Evolutionary conservation across 2,329 filamentous ascomycete species (phyloP).

Genomic region (Aspergillus piperis): DNA sequence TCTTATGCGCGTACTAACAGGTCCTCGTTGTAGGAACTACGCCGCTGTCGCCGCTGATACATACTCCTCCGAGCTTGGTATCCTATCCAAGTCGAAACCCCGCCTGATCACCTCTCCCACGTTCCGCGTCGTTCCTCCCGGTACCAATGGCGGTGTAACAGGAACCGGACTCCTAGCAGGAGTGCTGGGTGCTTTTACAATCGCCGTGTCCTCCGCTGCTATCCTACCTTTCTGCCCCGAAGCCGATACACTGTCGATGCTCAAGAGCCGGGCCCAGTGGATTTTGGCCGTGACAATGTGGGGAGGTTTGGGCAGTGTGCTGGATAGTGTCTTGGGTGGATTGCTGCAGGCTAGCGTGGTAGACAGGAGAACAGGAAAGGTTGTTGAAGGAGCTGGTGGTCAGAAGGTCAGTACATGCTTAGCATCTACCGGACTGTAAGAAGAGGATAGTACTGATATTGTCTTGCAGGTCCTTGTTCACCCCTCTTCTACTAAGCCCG

Average conservation of each 20-base stretch:
- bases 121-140: constrained; percentile 77
- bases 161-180: constrained; percentile 72
- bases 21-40: constrained; percentile 62
- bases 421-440: neutral
- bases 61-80: constrained; percentile 92
- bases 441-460: neutral
- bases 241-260: constrained; percentile 13
- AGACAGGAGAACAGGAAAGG: constrained; percentile 79
- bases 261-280: constrained; percentile 55
- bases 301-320: constrained; percentile 75
- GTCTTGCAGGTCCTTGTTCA: constrained; percentile 38
- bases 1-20: neutral
- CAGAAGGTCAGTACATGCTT: constrained; percentile 48
- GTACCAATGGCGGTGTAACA: constrained; percentile 93
- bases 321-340: constrained; percentile 87
- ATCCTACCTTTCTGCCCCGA: constrained; percentile 67
- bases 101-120: constrained; percentile 81
- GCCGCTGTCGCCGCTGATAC: constrained; percentile 91
- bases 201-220: constrained; percentile 68
- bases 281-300: constrained; percentile 64
- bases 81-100: constrained; percentile 73
- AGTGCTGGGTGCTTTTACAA: constrained; percentile 67
- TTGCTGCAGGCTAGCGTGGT: constrained; percentile 82
- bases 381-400: constrained; percentile 84
- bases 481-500: constrained; percentile 32